A percentile compares a stretch with the other conserved stretches of the same genome.
Conservation (phyloP, 305 asterid genomes). For the Coffea humblotiana region DNA sequence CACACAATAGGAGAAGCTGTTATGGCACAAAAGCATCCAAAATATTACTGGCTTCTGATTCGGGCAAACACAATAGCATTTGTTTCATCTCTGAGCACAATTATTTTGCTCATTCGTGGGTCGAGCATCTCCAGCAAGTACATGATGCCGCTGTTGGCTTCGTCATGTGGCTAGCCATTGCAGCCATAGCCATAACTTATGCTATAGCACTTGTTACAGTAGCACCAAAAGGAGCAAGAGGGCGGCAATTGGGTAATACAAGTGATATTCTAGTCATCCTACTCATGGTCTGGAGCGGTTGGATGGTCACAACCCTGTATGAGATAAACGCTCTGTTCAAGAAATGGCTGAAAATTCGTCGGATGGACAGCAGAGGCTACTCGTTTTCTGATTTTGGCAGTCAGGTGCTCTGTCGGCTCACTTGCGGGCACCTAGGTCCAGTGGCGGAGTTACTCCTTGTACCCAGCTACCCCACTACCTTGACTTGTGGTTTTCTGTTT, state of each 20-base stretch:
- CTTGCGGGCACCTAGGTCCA: too few species aligned
- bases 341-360: too few species aligned
- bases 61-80: conserved; percentile 45
- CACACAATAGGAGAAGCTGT: conserved; percentile 50
- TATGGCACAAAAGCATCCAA: conserved; percentile 39
- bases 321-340: too few species aligned
- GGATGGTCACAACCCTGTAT: conserved; percentile 22
- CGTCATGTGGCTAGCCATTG: conserved; percentile 56
- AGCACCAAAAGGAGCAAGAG: conserved; percentile 30
- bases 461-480: too few species aligned
- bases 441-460: too few species aligned
- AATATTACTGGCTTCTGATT: conserved; percentile 27
- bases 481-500: too few species aligned
- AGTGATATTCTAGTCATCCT: conserved; percentile 18
- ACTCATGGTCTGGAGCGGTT: conserved; percentile 37
- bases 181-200: conserved; percentile 46
- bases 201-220: conserved; percentile 36
- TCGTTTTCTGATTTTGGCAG: too few species aligned
- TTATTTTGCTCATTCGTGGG: conserved; percentile 55
- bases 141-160: conserved; percentile 50
- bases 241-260: conserved; percentile 24
- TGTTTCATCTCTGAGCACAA: conserved; percentile 56
- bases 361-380: too few species aligned
- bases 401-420: too few species aligned
- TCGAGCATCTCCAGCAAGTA: conserved; percentile 40